Evolutionary conservation across 1,284 basidiomycete genomes (phyloP), one percentile per base, ranked within the genome.

Genomic region (Cryptococcus floricola): DNA sequence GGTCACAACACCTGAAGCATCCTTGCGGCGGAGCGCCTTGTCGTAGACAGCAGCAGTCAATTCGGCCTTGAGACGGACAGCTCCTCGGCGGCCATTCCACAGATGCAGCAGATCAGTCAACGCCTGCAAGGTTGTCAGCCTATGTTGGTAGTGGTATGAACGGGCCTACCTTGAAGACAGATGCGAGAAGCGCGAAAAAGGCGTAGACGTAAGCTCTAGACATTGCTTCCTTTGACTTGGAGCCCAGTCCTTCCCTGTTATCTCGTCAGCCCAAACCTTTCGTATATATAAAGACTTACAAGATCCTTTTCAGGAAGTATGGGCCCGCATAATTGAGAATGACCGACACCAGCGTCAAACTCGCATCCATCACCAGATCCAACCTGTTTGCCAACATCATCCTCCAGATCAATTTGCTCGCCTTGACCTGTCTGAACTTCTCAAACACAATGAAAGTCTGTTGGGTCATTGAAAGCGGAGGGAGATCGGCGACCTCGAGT

Each of bases 1-100:
- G 64, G 77, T 81, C 2, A 88, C 78, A 27, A 91, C 80, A 0
- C 91, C 91, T 0, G 88, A 88, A 56, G 87, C 86, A 72, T 96
- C 91, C 69, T 86, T 87, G 27, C 91, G 80, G 70, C 87, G 87
- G 42, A 96, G 78, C 0, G 92, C 87, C 74, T 96, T 96, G 72
- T 92, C 88, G 68, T 94, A 97, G 53, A 96, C 88, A 0, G 87
- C 80, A 19, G 71, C 67, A 81, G 88, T 91, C 14, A 93, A 80
- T 73, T 87, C 85, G 5, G 84, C 81, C 16, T 87, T 83, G 23
- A 88, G 82, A 19, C 88, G 80, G 12, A 87, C 85, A 9, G 80
- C 74, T 0, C 85, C 87, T n/a, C 89, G 81, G 23, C 89, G 81
- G 12, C 85, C 83, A 61, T 83, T 84, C 86, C 87, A 91, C 2